Conservation (phyloP, 1,284 basidiomycete genomes). For the Apiotrichum mycotoxinovorans region DNA sequence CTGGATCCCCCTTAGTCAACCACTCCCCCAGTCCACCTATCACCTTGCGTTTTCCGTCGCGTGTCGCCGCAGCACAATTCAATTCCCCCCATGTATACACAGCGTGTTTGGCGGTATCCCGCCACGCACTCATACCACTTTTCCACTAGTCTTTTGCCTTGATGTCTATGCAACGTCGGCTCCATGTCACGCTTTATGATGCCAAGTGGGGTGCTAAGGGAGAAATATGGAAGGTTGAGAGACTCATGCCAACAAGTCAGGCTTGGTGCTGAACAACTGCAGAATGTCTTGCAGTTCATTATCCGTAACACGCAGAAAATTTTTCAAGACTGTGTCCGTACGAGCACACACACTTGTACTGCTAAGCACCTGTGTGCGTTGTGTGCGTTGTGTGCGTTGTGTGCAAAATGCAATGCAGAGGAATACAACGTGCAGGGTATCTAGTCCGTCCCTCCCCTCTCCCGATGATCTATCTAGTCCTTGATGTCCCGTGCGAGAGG, state of each 20-base stretch:
- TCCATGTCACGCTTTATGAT: background rate
- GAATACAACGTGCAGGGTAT: background rate
- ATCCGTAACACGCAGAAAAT: no score
- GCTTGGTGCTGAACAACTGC: no score
- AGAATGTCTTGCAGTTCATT: no score
- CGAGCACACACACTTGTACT: no score
- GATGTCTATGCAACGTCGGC: conserved; percentile 1
- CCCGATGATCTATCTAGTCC: no score
- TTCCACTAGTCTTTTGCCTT: background rate
- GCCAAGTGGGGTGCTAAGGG: background rate
- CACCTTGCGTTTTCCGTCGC: background rate
- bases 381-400: no score
- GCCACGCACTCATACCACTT: background rate
- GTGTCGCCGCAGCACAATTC: background rate
- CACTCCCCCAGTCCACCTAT: background rate
- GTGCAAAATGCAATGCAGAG: background rate
- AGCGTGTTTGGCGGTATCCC: background rate
- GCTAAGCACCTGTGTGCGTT: no score
- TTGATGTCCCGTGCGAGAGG: no score
- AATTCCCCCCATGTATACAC: background rate
- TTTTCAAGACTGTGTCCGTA: no score
- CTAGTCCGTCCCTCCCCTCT: no score
- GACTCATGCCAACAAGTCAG: no score
- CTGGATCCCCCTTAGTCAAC: background rate
- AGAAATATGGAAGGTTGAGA: background rate